These are phyloP conservation scores for Colletotrichum truncatum DNA, from an alignment of 2,329 filamentous ascomycete species.

Conservation along the genomic window DNA sequence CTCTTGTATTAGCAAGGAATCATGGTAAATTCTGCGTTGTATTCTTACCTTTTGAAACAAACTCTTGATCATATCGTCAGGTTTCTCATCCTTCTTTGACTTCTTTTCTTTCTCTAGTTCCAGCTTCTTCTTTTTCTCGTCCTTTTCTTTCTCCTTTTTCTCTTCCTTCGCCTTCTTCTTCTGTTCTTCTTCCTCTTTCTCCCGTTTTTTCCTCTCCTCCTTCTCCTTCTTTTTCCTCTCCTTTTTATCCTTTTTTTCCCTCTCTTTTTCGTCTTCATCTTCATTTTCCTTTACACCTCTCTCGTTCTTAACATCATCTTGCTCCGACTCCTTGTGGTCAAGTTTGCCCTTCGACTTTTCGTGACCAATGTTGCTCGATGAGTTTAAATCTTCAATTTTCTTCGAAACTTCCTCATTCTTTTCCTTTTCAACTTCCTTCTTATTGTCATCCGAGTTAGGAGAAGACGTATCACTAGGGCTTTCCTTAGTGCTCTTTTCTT, in stretches of 20 bases:
- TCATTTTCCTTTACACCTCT: neutral
- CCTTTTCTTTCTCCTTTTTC: neutral
- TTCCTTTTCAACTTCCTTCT: neutral
- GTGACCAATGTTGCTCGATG: no score
- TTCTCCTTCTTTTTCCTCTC: neutral
- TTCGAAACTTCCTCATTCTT: no score
- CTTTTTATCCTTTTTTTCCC: neutral
- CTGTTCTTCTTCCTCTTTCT: neutral
- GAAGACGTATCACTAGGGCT: no score
- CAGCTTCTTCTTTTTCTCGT: neutral
- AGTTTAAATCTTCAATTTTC: neutral
- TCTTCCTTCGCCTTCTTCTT: neutral
- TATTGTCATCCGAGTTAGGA: no score
- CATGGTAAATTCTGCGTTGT: accelerated
- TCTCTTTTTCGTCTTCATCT: neutral
- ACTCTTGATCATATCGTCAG: neutral
- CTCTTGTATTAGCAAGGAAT: neutral
- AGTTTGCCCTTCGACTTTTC: neutral
- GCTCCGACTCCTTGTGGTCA: neutral
- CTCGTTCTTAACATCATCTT: neutral
- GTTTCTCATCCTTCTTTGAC: neutral
- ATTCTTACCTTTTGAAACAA: conserved; percentile 16
- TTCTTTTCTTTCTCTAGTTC: neutral
- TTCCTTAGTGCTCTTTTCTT: neutral
- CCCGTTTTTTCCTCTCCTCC: neutral